Percentiles rank a stretch among this genome's conserved stretches.
These are phyloP conservation scores for Lycium barbarum DNA, from an alignment of 257 asterid species.

Conservation along the genomic window DNA sequence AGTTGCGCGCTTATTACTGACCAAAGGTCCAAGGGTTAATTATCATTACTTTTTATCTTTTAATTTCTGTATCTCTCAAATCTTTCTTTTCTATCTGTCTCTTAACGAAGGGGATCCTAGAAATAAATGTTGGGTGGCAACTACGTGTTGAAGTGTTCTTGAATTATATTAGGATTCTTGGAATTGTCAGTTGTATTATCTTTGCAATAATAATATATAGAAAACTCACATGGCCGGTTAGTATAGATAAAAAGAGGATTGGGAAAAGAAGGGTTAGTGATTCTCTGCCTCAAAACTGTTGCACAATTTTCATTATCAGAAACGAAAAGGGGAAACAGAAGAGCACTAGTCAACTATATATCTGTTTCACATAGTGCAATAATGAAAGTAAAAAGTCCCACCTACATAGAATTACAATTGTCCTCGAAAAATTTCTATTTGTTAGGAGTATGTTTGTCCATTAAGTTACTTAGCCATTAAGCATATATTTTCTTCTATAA, in stretches of 20 bases:
- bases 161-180: conserved; percentile 6
- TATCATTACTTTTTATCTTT: not conserved
- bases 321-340: conserved; percentile 14
- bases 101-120: not conserved
- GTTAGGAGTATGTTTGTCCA: too few species aligned
- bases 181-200: not conserved
- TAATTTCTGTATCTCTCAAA: not conserved
- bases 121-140: not conserved
- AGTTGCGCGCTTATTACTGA: not conserved
- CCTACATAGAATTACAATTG: not conserved
- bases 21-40: not conserved
- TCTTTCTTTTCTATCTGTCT: not conserved
- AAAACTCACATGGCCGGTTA: conserved; percentile 17
- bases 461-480: too few species aligned
- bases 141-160: not conserved
- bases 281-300: not conserved
- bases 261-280: conserved; percentile 27
- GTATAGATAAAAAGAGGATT: conserved; percentile 8
- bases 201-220: conserved; percentile 7
- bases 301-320: conserved; percentile 17
- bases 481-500: too few species aligned
- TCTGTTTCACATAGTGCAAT: conserved; percentile 4
- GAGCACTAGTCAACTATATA: conserved; percentile 12
- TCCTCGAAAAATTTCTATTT: not conserved
- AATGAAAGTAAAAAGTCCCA: not conserved